phyloP scores from a whole-genome alignment of 192 early-diverging fungal species.

The Coemansia sp. region DNA sequence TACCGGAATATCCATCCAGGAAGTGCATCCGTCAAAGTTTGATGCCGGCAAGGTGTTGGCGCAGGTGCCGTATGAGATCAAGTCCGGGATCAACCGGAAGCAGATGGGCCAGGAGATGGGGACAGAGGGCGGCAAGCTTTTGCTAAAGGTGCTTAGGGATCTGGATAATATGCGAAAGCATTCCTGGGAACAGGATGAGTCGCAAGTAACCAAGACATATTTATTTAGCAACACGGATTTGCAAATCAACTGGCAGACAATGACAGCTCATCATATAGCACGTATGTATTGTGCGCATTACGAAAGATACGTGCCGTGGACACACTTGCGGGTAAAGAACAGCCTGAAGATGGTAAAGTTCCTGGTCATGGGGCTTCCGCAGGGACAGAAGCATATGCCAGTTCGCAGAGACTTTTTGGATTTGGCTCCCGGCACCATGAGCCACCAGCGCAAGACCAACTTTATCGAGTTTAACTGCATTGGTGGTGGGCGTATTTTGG shows the following conservation, averaged over 20 bases:
- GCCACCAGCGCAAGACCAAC: conserved; percentile 15
- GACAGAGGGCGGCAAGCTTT: conserved; percentile 15
- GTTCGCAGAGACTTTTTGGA: conserved; percentile 11
- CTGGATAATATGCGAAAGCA: conserved; percentile 39
- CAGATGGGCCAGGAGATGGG: conserved; percentile 21
- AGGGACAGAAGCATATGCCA: conserved; percentile 4
- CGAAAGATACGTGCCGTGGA: conserved; percentile 16
- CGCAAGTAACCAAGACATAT: conserved; percentile 63
- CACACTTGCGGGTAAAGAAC: conserved; percentile 40
- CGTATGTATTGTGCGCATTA: conserved; percentile 67
- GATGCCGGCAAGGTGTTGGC: conserved; percentile 83
- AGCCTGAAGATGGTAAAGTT: conserved; percentile 29
- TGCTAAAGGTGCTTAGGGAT: conserved; percentile 16
- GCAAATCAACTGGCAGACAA: conserved; percentile 58
- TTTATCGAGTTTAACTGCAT: conserved; percentile 38
- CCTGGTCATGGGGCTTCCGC: conserved; percentile 13
- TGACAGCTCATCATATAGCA: conserved; percentile 63
- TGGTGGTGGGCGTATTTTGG: conserved; percentile 35
- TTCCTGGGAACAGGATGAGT: conserved; percentile 63
- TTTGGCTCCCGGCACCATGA: conserved; percentile 20
- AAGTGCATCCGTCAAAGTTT: conserved; percentile 71
- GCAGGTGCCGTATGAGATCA: conserved; percentile 46
- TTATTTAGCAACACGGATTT: conserved; percentile 63
- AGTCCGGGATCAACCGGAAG: not conserved
- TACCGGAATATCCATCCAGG: conserved; percentile 85